Base-by-base conservation (phyloP, 176 grass and related monocot species). In the Neostapfia colusana region DNA sequence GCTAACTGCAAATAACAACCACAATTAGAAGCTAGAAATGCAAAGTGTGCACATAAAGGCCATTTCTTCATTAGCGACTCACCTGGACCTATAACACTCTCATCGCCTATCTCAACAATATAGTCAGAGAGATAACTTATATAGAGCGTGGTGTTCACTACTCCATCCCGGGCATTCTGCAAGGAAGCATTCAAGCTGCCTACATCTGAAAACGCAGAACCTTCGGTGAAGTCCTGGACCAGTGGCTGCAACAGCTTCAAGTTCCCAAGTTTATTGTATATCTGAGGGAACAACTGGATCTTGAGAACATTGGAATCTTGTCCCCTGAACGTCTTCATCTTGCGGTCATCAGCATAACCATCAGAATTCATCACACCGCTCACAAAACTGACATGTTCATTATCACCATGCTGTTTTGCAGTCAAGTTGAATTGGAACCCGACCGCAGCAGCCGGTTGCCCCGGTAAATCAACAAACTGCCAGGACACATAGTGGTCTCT, bases 71-170 rank as follows among this genome's bases (percentile, higher is more conserved):
- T 70, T 45, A 70, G n/a, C 27, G 67, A 62, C 86, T 89, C 71
- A 98, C 91, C 87, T 48, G 89, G 89, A 34, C 91, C 85, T 60
- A 92, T 34, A 17, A 88, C 87, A 49, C 84, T 94, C 88, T 98
- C 89, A 9, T 86, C 90, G 35, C 88, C 68, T 51, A 98, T 88
- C 77, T 98, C 91, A 69, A 98, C 87, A 28, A 98, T 94, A 57
- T 98, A 98, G 74, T 98, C 87, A 9, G 95, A 90, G 70, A 93
- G 91, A 81, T 90, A 98, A 81, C 87, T 92, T 76, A 94, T 82
- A 72, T 86, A 92, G 40, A 98, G 58, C 0, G 95, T 98, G 20
- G 89, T 88, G 45, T 98, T 98, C 82, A 98, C 46, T 51, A 98
- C 80, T 81, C 91, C 95, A 84, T 89, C 89, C 12, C 77, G 84